phyloP scores from a whole-genome alignment of 352 stramenopile species.

The Blastocystis sp. region DNA sequence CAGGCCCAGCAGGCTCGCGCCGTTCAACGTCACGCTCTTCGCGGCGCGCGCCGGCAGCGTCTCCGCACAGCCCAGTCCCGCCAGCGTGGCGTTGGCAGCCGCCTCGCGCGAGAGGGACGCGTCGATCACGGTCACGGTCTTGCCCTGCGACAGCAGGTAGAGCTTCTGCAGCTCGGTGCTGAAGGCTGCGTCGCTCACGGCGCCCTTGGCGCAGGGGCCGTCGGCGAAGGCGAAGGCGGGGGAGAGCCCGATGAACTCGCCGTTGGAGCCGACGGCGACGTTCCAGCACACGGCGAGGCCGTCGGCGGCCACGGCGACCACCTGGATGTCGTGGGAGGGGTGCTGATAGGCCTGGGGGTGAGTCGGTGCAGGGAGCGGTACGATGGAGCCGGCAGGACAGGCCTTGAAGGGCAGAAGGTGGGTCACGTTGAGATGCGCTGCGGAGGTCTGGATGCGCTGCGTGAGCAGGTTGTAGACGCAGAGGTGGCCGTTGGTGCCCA shows the following conservation, averaged over 20 bases:
- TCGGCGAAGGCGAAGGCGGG: slow-evolving; percentile 31
- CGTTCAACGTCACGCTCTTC: neutral
- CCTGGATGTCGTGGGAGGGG: neutral
- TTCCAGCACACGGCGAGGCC: slow-evolving; percentile 42
- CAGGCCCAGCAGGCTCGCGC: neutral
- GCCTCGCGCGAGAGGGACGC: neutral
- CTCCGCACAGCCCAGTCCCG: neutral
- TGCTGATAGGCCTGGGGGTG: slow-evolving; percentile 25
- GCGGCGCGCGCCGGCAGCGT: neutral
- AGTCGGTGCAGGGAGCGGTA: neutral
- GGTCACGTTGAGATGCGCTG: neutral
- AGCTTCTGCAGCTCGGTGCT: neutral
- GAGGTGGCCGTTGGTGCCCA: slow-evolving; percentile 39
- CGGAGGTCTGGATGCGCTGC: slow-evolving; percentile 31
- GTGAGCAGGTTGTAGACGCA: slow-evolving; percentile 43
- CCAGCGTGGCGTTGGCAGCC: neutral
- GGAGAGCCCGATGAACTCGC: slow-evolving; percentile 17
- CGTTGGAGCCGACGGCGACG: slow-evolving; percentile 10
- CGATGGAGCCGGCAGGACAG: neutral
- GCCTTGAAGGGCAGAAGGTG: slow-evolving; percentile 27
- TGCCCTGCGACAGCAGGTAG: neutral
- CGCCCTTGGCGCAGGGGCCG: neutral
- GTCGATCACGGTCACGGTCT: neutral
- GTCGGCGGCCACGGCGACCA: slow-evolving; percentile 24
- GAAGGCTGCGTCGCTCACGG: neutral